These are phyloP conservation scores for Cyclotella cryptica DNA, from an alignment of 108 stramenopile genomes.

Conservation along the genomic window DNA sequence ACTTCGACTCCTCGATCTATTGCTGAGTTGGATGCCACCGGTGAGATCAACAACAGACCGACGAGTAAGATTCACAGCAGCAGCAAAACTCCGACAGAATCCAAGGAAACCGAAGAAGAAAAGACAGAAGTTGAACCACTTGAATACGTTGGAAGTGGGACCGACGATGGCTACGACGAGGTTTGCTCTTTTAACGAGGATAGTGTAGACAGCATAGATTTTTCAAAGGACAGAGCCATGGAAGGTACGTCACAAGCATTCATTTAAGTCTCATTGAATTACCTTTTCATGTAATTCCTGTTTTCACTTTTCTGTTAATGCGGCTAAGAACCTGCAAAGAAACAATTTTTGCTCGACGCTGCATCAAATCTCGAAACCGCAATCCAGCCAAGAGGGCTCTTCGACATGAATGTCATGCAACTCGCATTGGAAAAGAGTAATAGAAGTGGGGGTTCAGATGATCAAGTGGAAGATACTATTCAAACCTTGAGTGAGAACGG, in stretches of 20 bases:
- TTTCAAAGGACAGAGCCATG: background rate
- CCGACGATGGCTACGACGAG: background rate
- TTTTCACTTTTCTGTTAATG: background rate
- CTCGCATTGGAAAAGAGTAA: background rate
- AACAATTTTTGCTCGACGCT: background rate
- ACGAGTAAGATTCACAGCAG: background rate
- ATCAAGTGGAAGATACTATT: no score
- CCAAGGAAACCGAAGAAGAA: no score
- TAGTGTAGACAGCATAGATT: background rate
- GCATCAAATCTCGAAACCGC: background rate
- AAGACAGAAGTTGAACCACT: background rate
- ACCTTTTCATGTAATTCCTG: background rate
- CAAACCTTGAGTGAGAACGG: background rate
- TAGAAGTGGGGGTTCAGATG: background rate
- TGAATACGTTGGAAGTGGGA: background rate
- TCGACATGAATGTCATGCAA: background rate
- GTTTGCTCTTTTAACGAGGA: slow-evolving; percentile 18
- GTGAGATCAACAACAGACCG: background rate
- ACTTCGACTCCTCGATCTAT: background rate
- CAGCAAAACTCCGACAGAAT: no score
- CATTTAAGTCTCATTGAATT: no score
- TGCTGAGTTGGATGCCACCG: background rate
- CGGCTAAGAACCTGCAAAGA: background rate
- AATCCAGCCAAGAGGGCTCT: background rate
- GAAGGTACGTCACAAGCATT: background rate